phyloP scores from a whole-genome alignment of 352 stramenopile genomes.

The Phytophthora lateralis region DNA sequence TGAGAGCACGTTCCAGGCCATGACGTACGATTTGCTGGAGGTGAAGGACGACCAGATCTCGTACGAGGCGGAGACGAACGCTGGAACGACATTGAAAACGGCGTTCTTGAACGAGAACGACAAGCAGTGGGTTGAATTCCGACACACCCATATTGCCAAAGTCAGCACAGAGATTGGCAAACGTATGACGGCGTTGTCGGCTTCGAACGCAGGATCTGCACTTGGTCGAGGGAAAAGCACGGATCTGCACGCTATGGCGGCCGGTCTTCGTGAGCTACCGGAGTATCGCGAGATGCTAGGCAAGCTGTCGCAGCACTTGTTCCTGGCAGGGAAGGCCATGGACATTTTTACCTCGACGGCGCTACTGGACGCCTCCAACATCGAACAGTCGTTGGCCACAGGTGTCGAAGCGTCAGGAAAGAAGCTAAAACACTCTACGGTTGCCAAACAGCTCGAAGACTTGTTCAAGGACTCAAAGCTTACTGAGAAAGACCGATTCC shows the following conservation, averaged over 20 bases:
- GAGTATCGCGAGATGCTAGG: conserved; percentile 96
- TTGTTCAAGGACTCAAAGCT: conserved; percentile 85
- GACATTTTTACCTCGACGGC: conserved; percentile 89
- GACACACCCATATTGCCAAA: conserved; percentile 95
- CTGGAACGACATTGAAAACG: conserved; percentile 81
- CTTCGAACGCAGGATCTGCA: conserved; percentile 82
- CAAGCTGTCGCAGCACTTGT: conserved; percentile 95
- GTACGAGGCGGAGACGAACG: conserved; percentile 89
- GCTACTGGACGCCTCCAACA: conserved; percentile 91
- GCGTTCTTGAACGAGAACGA: conserved; percentile 97
- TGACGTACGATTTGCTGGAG: conserved; percentile 96
- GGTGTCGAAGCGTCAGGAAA: conserved; percentile 93
- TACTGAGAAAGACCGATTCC: conserved; percentile 82
- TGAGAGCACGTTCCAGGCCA: conserved; percentile 97
- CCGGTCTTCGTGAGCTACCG: conserved; percentile 92
- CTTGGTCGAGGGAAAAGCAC: conserved; percentile 84
- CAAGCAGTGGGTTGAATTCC: conserved; percentile 95
- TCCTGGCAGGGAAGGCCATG: conserved; percentile 94
- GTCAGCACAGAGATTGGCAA: conserved; percentile 84
- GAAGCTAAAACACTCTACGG: conserved; percentile 81
- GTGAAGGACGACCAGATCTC: conserved; percentile 95
- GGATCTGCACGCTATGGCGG: conserved; percentile 92
- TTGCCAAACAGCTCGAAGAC: conserved; percentile 91
- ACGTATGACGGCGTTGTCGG: conserved; percentile 72
- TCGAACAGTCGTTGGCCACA: conserved; percentile 96